phyloP scores from a whole-genome alignment of 75 land plant species.

The Isoetes taiwanensis region DNA sequence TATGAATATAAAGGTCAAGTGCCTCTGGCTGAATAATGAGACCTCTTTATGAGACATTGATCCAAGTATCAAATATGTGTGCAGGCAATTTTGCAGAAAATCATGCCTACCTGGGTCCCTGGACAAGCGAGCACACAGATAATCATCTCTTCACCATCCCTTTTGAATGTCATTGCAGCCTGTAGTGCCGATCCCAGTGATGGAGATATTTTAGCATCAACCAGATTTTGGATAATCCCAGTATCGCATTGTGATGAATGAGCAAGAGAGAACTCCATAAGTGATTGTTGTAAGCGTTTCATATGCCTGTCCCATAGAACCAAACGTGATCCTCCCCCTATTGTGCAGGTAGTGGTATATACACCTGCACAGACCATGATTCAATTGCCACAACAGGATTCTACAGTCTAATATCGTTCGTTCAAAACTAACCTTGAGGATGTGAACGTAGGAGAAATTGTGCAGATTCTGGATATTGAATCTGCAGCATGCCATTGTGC shows the following conservation, averaged over 20 bases:
- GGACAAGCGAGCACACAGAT: conserved; percentile 38
- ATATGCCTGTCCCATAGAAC: conserved; percentile 74
- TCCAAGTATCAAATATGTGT: no score
- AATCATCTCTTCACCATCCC: conserved; percentile 29
- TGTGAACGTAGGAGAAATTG: conserved; percentile 3
- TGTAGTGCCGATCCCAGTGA: neutral
- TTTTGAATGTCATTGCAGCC: neutral
- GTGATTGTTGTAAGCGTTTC: conserved; percentile 44
- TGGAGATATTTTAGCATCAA: neutral
- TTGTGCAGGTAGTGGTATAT: conserved; percentile 67
- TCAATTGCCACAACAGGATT: neutral
- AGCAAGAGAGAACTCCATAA: conserved; percentile 20
- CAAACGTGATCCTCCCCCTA: conserved; percentile 21
- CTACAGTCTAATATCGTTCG: no score
- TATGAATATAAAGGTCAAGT: conserved; percentile 49
- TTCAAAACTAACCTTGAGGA: conserved; percentile 7
- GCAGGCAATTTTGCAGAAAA: no score
- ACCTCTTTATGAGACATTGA: no score
- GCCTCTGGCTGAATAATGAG: no score
- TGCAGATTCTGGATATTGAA: conserved; percentile 13
- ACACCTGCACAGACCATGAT: conserved; percentile 36
- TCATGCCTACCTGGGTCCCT: neutral
- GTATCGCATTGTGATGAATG: conserved; percentile 19
- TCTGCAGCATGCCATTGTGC: conserved; percentile 8
- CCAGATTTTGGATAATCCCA: neutral